Conservation (phyloP, 371 early-diverging fungal species). For the Mucor piriformis region DNA sequence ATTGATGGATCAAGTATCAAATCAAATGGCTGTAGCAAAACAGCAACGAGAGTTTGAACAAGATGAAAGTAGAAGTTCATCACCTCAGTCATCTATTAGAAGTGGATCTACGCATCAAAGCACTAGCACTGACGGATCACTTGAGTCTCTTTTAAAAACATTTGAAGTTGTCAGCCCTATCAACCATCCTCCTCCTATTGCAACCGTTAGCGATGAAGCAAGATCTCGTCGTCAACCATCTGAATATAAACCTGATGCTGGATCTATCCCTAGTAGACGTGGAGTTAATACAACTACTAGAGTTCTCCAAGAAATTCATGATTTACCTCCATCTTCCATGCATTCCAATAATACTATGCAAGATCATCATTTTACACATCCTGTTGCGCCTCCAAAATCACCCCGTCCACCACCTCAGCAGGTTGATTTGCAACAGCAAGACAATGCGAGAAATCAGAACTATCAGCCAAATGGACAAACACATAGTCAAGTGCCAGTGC, state of each 20-base stretch:
- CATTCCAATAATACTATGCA: not conserved
- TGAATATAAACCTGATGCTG: conserved; percentile 28
- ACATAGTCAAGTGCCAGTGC: not conserved
- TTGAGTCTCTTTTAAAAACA: conserved; percentile 9
- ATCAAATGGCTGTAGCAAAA: conserved; percentile 13
- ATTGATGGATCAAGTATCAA: conserved; percentile 20
- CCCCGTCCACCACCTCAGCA: conserved; percentile 27
- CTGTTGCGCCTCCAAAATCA: conserved; percentile 30
- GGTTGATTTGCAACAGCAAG: not conserved
- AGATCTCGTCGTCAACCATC: conserved; percentile 17
- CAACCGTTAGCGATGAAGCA: conserved; percentile 7
- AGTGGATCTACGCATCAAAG: not conserved
- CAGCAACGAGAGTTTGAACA: conserved; percentile 10
- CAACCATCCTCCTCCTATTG: not conserved
- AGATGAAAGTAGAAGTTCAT: not conserved
- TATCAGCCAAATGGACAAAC: not conserved
- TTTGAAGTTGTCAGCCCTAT: conserved; percentile 5
- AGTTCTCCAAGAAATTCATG: conserved; percentile 1
- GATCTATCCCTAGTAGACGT: conserved; percentile 16
- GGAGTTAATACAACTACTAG: not conserved
- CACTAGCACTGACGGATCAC: conserved; percentile 15
- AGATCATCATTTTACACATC: not conserved
- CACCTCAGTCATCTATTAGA: not conserved
- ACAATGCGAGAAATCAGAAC: not conserved
- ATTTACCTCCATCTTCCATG: not conserved